These are phyloP conservation scores for Fusarium chuoi DNA, from an alignment of 2,329 filamentous ascomycete species.

Conservation along the genomic window DNA sequence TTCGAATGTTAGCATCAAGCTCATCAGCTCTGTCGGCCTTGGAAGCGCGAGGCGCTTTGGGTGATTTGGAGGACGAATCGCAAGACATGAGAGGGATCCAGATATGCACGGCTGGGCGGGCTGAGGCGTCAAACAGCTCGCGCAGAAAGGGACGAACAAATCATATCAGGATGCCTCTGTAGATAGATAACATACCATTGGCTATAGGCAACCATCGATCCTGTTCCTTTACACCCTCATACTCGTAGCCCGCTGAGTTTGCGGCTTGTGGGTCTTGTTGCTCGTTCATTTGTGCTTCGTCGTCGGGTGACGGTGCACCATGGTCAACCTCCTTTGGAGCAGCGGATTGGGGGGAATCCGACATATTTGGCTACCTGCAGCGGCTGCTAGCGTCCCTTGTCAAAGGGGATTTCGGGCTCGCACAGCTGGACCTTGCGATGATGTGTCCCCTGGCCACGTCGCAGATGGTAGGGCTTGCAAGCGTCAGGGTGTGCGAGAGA, in stretches of 20 bases:
- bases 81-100: constrained; percentile 67
- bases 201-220: constrained; percentile 99
- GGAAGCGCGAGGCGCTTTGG: constrained; percentile 59
- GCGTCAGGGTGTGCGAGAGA: constrained; percentile 49
- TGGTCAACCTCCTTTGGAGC: constrained; percentile 95
- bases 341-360: constrained; percentile 85
- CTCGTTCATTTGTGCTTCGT: constrained; percentile 95
- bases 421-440: constrained; percentile 66
- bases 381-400: constrained; percentile 70
- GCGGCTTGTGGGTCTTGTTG: constrained; percentile 79
- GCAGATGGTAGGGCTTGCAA: constrained; percentile 66
- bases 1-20: constrained; percentile 92
- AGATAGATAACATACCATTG: constrained; percentile 84
- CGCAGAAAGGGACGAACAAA: constrained; percentile 46
- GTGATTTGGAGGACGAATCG: constrained; percentile 64
- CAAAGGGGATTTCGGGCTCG: constrained; percentile 64
- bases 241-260: constrained; percentile 81
- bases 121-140: constrained; percentile 43
- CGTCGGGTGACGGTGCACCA: constrained; percentile 91
- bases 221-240: constrained; percentile 96
- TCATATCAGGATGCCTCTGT: constrained; percentile 53
- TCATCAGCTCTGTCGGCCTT: constrained; percentile 62
- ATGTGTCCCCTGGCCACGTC: constrained; percentile 72
- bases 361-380: constrained; percentile 88
- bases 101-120: constrained; percentile 47